Evolutionary conservation across 1,139 yeast genomes (phyloP), one percentile per base, ranked within the genome.

Genomic region (Candida pseudoviswanathii): DNA sequence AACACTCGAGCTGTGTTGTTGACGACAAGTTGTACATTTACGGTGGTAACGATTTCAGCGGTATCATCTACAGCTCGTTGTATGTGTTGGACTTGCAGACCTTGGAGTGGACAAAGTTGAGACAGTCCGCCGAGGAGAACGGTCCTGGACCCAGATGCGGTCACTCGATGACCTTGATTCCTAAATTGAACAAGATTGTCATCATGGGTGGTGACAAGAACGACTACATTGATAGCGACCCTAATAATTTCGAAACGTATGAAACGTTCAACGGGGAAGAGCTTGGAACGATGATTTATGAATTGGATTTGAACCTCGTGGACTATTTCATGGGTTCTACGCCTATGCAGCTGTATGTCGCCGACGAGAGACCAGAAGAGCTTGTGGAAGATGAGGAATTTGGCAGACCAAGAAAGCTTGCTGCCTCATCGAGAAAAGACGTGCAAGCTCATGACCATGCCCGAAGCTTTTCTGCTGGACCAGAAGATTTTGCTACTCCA

Each of bases 191-290:
- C 62, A 89, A 86, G 66, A 66, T 94, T 47, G 65, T 92, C 27
- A 83, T 94, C 24, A 86, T 95, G 89, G 99, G 99, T 42, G 99
- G 99, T 53, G 96, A 90, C 65, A 80, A 84, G 56, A 82, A 84
- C 57, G 89, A 84, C 60, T 83, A 73, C 54, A 74, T 75, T 43
- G 61, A 59, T 44, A 62, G 64, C 27, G 74, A 73, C 51, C 67
- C 70, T n/a, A 57, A 59, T 41, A 71, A 73, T 55, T 73, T 69
- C 44, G 72, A 72, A 41, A 70, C 80, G 8, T 83, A 80, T 56
- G 84, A 80, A 51, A 75, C 78, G 9, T 75, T 75, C 37, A 75
- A 77, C 46, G 81, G 80, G 36, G 82, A 78, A 46, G 75, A 67
- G 48, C 54, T 63, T 34, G 81, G 82, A 34, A 85, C 94, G 3